Percentiles rank a stretch among this genome's conserved stretches.
Conservation (phyloP, 2,329 filamentous ascomycete genomes). For the Botrytis porri region DNA sequence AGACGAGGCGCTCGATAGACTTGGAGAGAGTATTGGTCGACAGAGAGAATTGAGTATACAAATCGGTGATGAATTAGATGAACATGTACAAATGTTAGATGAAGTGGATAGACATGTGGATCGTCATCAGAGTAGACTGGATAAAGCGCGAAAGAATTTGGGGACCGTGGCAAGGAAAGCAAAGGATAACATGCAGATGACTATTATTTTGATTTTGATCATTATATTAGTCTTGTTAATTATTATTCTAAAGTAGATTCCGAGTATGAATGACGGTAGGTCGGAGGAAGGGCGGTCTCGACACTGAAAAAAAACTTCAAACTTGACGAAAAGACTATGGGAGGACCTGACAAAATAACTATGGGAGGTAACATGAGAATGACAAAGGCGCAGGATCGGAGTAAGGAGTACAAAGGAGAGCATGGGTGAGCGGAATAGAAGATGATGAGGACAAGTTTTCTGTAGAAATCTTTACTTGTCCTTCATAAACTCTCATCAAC, state of each 20-base stretch:
- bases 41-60: conserved; percentile 92
- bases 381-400: background rate
- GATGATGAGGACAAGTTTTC: background rate
- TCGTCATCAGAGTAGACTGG: conserved; percentile 72
- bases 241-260: conserved; percentile 56
- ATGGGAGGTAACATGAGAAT: background rate
- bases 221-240: conserved; percentile 66
- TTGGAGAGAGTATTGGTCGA: conserved; percentile 82
- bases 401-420: conserved; percentile 1
- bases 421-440: background rate
- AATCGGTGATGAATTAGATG: conserved; percentile 93
- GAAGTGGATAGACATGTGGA: conserved; percentile 83
- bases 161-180: conserved; percentile 70
- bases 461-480: background rate
- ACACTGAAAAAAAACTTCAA: background rate
- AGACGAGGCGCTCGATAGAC: conserved; percentile 84
- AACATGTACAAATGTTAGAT: conserved; percentile 83
- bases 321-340: background rate
- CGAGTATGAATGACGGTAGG: background rate
- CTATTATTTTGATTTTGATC: conserved; percentile 67
- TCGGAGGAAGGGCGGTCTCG: background rate
- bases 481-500: background rate
- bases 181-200: conserved; percentile 79
- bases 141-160: conserved; percentile 70
- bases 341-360: background rate